Conservation (phyloP, 2,329 filamentous ascomycete genomes). For the Phaeosphaeriaceae sp. region DNA sequence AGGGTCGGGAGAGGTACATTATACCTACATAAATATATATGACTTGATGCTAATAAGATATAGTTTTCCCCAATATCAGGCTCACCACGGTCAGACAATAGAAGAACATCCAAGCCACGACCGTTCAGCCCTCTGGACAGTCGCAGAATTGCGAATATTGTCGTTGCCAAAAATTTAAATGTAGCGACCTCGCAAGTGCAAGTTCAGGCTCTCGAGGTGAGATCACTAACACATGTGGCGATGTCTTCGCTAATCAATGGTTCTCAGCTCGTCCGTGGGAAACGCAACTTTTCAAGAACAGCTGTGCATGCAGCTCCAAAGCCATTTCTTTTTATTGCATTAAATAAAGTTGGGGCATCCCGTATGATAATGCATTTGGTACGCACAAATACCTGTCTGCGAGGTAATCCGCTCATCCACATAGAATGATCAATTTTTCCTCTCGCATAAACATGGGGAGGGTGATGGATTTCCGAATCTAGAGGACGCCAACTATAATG, state of each 20-base stretch:
- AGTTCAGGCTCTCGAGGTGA: conserved; percentile 72
- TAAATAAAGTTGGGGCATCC: conserved; percentile 59
- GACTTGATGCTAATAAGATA: conserved; percentile 8
- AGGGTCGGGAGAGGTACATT: no score
- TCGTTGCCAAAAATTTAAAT: conserved; percentile 83
- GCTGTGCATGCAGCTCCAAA: conserved; percentile 76
- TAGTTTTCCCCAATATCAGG: conserved; percentile 27
- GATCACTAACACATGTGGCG: background rate
- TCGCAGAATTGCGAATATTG: conserved; percentile 75
- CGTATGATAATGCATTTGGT: conserved; percentile 53
- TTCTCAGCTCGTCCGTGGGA: conserved; percentile 75
- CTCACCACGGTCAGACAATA: conserved; percentile 23
- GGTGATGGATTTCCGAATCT: conserved; percentile 76
- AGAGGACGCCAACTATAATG: conserved; percentile 59
- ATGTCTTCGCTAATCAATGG: background rate
- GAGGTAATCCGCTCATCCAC: conserved; percentile 49
- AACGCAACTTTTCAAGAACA: conserved; percentile 76
- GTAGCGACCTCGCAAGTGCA: conserved; percentile 76
- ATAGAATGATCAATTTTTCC: conserved; percentile 85
- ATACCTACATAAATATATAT: no score
- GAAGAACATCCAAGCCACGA: conserved; percentile 41
- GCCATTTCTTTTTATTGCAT: conserved; percentile 78
- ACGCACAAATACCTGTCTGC: conserved; percentile 27
- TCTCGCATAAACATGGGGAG: conserved; percentile 82
- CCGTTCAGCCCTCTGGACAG: conserved; percentile 52